Percentiles rank a stretch among this genome's conserved stretches.
phyloP scores from a whole-genome alignment of 768 basidiomycete species.

The Auricularia sp. region DNA sequence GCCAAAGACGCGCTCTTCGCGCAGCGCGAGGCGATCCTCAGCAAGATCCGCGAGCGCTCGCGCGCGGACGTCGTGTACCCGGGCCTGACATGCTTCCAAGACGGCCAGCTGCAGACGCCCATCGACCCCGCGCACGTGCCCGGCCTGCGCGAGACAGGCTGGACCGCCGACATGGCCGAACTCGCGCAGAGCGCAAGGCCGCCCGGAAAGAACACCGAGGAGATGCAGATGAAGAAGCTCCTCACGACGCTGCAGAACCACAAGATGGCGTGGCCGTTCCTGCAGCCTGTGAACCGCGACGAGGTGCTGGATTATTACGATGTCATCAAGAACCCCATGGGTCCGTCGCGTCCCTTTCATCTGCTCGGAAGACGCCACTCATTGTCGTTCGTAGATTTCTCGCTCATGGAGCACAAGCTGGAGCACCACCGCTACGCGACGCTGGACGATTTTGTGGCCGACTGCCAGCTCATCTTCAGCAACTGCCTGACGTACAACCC shows the following conservation, averaged over 20 bases:
- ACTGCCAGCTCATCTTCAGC: slow-evolving; percentile 76
- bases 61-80: slow-evolving; percentile 77
- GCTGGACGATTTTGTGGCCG: slow-evolving; percentile 65
- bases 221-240: slow-evolving; percentile 52
- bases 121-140: slow-evolving; percentile 75
- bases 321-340: slow-evolving; percentile 87
- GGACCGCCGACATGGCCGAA: slow-evolving; percentile 75
- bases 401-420: slow-evolving; percentile 84
- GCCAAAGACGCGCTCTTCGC: slow-evolving; percentile 62
- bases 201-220: neutral
- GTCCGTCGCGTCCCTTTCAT: slow-evolving; percentile 33
- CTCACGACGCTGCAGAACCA: slow-evolving; percentile 71
- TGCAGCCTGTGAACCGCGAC: slow-evolving; percentile 62
- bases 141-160: slow-evolving; percentile 86
- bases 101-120: neutral
- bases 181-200: slow-evolving; percentile 10
- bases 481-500: slow-evolving; percentile 88
- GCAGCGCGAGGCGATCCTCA: slow-evolving; percentile 85
- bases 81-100: slow-evolving; percentile 41
- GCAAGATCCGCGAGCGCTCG: slow-evolving; percentile 80
- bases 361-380: neutral
- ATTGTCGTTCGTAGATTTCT: slow-evolving; percentile 41
- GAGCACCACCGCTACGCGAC: slow-evolving; percentile 72
- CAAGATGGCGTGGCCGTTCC: slow-evolving; percentile 81
- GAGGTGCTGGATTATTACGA: slow-evolving; percentile 88